A percentile compares a stretch with the other conserved stretches of the same genome.
Conservation (phyloP, 2,329 filamentous ascomycete genomes). For the Drechslerella coelobrocha region DNA sequence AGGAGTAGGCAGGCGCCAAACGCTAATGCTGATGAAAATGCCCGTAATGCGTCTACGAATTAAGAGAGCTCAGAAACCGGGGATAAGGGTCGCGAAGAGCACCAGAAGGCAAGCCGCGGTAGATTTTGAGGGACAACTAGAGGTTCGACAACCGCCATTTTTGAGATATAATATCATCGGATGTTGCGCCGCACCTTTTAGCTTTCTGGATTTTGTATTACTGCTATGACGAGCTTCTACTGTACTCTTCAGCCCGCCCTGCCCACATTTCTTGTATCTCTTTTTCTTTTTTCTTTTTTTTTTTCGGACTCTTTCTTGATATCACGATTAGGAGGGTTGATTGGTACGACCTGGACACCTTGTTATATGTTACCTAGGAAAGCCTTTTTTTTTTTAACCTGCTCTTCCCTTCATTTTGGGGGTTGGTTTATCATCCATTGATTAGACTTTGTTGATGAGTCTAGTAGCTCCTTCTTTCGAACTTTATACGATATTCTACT, state of each 20-base stretch:
- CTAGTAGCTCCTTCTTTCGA: not conserved
- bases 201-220: conserved; percentile 2
- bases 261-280: conserved; percentile 9
- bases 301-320: not conserved
- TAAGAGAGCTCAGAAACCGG: not conserved
- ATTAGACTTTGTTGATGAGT: not conserved
- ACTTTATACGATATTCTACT: too few relatives aligned
- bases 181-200: not conserved
- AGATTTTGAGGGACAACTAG: not conserved
- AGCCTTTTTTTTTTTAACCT: not conserved
- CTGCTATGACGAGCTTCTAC: not conserved
- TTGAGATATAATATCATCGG: too few relatives aligned
- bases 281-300: conserved; percentile 2
- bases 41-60: not conserved
- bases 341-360: not conserved
- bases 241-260: not conserved
- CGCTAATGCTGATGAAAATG: conserved; percentile 4
- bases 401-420: not conserved
- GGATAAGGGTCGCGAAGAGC: not conserved
- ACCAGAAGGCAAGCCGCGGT: not conserved
- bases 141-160: not conserved
- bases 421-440: not conserved
- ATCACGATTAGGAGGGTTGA: conserved; percentile 4
- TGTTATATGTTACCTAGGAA: not conserved
- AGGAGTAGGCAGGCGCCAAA: not conserved